phyloP scores from a whole-genome alignment of 208 protist species.

The Trypanosoma avium region DNA sequence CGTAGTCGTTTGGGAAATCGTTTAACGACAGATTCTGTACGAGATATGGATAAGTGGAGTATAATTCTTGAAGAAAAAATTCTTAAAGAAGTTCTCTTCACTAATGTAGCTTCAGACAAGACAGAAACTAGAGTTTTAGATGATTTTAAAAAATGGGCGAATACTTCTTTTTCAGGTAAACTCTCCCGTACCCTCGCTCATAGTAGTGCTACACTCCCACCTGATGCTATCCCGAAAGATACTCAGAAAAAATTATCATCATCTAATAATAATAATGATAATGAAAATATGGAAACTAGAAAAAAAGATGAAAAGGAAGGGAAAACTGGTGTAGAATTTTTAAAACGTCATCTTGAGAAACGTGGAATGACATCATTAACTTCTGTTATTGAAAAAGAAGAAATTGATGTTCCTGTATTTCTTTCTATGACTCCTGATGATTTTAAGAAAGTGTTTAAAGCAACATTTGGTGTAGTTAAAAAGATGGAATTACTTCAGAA shows the following conservation, averaged over 20 bases:
- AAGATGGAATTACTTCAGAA: constrained; percentile 74
- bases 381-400: constrained; percentile 45
- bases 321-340: constrained; percentile 35
- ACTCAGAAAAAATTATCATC: not conserved
- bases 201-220: constrained; percentile 50
- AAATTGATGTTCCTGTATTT: constrained; percentile 84
- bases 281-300: too few relatives aligned
- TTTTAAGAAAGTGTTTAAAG: constrained; percentile 74
- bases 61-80: constrained; percentile 40
- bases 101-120: constrained; percentile 27
- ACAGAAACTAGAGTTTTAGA: constrained; percentile 23
- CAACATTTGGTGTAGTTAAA: constrained; percentile 79
- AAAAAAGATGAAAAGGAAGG: constrained; percentile 46
- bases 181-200: constrained; percentile 46
- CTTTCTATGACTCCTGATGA: constrained; percentile 73
- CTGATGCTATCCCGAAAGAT: constrained; percentile 11
- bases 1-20: constrained; percentile 63
- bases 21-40: constrained; percentile 53
- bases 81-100: constrained; percentile 49
- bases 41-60: constrained; percentile 55
- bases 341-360: constrained; percentile 59
- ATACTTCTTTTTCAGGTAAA: constrained; percentile 9
- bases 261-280: not conserved
- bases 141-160: constrained; percentile 39
- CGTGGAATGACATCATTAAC: constrained; percentile 59